Conservation (phyloP, 108 stramenopile species). For the Fistulifera pelliculosa region DNA sequence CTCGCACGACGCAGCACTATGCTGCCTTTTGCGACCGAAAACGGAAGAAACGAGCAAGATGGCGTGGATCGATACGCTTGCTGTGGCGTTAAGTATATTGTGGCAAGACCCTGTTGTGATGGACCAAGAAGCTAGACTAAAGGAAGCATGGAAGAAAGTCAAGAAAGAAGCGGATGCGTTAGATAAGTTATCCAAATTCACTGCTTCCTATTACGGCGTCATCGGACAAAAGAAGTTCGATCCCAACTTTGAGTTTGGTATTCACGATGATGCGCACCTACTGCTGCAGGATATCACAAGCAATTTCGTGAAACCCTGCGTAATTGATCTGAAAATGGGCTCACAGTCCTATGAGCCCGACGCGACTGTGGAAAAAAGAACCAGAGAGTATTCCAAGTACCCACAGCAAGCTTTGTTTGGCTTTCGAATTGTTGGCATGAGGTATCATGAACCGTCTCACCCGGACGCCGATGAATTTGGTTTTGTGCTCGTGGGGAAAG, state of each 20-base stretch:
- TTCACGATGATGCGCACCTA: constrained; percentile 34
- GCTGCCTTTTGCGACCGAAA: not conserved
- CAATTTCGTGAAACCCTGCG: constrained; percentile 51
- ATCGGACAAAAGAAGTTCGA: constrained; percentile 6
- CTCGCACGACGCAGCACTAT: not conserved
- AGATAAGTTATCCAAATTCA: constrained; percentile 32
- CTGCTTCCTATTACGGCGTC: constrained; percentile 57
- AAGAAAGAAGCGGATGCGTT: constrained; percentile 36
- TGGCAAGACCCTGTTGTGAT: constrained; percentile 19
- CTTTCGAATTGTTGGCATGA: constrained; percentile 76
- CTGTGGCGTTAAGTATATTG: constrained; percentile 14
- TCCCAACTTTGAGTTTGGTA: constrained; percentile 8
- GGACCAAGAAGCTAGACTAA: constrained; percentile 7
- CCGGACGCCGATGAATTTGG: constrained; percentile 32
- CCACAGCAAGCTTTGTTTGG: constrained; percentile 60
- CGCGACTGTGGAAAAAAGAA: constrained; percentile 50
- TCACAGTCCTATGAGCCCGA: constrained; percentile 73
- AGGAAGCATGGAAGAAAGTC: constrained; percentile 22
- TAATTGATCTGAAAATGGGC: constrained; percentile 85
- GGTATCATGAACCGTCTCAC: constrained; percentile 45
- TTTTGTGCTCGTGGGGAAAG: constrained; percentile 44
- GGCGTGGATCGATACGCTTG: constrained; percentile 8
- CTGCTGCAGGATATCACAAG: constrained; percentile 49
- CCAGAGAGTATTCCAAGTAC: constrained; percentile 60
- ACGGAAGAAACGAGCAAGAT: not conserved